Conservation (phyloP, 306 rosid genomes). For the Leucaena leucocephala region DNA sequence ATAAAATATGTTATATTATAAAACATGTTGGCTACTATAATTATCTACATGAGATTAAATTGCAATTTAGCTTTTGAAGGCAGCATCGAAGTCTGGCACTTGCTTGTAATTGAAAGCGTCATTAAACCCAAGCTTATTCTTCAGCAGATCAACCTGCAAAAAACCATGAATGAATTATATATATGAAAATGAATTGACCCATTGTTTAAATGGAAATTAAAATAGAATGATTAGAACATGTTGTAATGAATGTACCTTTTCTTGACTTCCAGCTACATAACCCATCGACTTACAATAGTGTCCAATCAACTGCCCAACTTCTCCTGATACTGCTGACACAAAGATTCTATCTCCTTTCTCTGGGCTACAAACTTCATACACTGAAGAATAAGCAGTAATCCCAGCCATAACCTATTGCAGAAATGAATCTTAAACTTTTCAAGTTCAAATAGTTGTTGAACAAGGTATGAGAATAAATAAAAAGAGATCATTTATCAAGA, state of each 20-base stretch:
- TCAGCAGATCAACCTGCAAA: constrained; percentile 34
- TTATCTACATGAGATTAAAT: too few species aligned
- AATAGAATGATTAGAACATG: neutral
- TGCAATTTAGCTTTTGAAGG: constrained; percentile 38
- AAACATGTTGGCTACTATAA: too few species aligned
- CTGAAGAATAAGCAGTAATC: constrained; percentile 19
- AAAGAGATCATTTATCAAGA: constrained; percentile 45
- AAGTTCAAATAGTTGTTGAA: neutral
- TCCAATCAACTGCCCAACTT: constrained; percentile 27
- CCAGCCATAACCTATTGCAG: constrained; percentile 33
- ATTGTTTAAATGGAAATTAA: neutral
- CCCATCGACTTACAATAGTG: constrained; percentile 26
- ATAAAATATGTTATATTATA: too few species aligned
- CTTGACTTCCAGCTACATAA: constrained; percentile 9
- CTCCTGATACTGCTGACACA: constrained; percentile 31
- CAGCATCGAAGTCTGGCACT: constrained; percentile 56
- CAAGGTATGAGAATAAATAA: neutral
- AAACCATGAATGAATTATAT: neutral
- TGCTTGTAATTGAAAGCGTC: constrained; percentile 74
- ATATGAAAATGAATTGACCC: neutral
- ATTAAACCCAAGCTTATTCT: constrained; percentile 40
- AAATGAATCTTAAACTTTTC: neutral
- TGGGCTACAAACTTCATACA: constrained; percentile 1
- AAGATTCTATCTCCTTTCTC: constrained; percentile 17
- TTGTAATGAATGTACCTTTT: neutral